These are phyloP conservation scores for Fusarium austroafricanum DNA, from an alignment of 2,329 filamentous ascomycete species.

Conservation along the genomic window DNA sequence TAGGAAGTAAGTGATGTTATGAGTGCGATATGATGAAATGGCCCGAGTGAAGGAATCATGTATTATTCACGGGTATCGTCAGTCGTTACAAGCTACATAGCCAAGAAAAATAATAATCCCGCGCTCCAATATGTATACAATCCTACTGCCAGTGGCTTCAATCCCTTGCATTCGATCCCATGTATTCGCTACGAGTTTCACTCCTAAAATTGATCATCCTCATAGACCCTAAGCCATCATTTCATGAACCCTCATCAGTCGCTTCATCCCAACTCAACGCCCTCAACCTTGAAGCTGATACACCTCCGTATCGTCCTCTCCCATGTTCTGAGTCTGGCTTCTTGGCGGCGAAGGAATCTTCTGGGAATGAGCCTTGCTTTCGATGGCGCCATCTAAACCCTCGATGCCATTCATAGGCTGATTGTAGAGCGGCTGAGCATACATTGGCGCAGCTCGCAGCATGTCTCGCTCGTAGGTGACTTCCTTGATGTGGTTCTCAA, in stretches of 20 bases:
- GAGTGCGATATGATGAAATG: background rate
- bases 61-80: background rate
- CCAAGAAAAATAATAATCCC: background rate
- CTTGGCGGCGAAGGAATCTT: conserved; percentile 8
- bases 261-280: background rate
- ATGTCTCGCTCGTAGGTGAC: background rate
- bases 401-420: background rate
- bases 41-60: background rate
- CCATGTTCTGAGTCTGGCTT: conserved; percentile 5
- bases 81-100: conserved; percentile 11
- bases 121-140: background rate
- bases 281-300: background rate
- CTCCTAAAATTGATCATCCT: background rate
- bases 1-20: too few relatives aligned
- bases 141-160: background rate
- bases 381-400: background rate
- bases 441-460: background rate
- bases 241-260: too few relatives aligned
- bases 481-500: background rate
- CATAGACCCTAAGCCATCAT: too few relatives aligned
- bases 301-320: background rate
- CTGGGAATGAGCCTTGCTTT: background rate
- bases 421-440: background rate
- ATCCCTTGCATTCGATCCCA: too few relatives aligned
- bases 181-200: too few relatives aligned